Conservation (phyloP, 2,329 filamentous ascomycete genomes). For the Phaeosphaeria sp. region DNA sequence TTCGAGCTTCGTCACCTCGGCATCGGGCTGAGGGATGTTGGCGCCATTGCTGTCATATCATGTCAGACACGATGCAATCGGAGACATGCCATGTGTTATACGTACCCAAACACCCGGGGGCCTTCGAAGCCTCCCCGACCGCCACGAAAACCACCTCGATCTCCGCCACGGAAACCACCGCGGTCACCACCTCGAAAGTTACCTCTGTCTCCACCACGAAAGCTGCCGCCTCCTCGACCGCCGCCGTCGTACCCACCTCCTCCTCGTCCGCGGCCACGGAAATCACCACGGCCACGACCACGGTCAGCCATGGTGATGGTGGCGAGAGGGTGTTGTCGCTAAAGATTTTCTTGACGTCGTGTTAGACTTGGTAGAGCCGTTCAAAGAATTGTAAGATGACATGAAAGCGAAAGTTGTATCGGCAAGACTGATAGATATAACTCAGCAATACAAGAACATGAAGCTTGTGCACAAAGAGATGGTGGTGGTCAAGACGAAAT, state of each 20-base stretch:
- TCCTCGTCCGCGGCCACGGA: slow-evolving; percentile 24
- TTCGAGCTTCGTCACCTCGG: slow-evolving; percentile 38
- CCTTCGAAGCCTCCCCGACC: slow-evolving; percentile 18
- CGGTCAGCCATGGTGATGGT: slow-evolving; percentile 30
- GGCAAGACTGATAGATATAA: not conserved
- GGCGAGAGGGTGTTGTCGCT: not conserved
- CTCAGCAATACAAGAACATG: not conserved
- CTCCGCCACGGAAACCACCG: slow-evolving; percentile 19
- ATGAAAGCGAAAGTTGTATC: not conserved
- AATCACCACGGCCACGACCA: slow-evolving; percentile 20
- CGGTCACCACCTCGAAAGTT: slow-evolving; percentile 15
- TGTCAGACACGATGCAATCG: not conserved
- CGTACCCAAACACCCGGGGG: slow-evolving; percentile 33
- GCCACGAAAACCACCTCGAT: slow-evolving; percentile 12
- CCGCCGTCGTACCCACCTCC: slow-evolving; percentile 15
- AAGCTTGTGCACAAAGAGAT: not conserved
- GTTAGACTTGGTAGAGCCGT: not conserved
- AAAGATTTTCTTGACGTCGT: not conserved
- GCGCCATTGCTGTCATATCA: slow-evolving; percentile 23
- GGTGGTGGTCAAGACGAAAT: too few relatives aligned
- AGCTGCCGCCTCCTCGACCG: slow-evolving; percentile 17
- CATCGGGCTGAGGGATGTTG: slow-evolving; percentile 42
- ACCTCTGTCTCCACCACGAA: slow-evolving; percentile 18
- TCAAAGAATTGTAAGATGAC: not conserved
- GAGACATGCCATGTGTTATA: not conserved